phyloP scores from a whole-genome alignment of 768 basidiomycete genomes.

The Jaapia argillacea region DNA sequence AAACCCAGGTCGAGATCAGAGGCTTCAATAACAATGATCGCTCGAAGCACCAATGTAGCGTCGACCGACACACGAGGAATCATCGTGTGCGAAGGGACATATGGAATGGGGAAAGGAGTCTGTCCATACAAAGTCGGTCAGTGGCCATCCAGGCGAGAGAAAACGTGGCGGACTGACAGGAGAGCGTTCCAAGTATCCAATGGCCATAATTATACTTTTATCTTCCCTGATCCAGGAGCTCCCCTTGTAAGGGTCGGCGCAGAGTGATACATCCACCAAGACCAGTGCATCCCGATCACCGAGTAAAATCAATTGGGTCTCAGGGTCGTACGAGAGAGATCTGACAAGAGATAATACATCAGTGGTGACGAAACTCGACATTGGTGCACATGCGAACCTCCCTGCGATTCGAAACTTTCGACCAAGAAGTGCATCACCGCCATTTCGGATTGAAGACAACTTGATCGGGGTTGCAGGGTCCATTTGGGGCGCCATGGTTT shows the following conservation, averaged over 20 bases:
- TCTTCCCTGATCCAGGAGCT: not conserved
- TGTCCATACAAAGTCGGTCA: too few species aligned
- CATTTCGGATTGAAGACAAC: not conserved
- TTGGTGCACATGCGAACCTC: too few species aligned
- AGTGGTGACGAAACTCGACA: too few species aligned
- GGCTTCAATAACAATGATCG: not conserved
- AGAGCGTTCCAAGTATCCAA: not conserved
- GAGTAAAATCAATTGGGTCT: not conserved
- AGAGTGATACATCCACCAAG: not conserved
- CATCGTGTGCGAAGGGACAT: too few species aligned
- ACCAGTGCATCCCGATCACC: not conserved
- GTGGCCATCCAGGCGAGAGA: too few species aligned
- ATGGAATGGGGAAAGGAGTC: too few species aligned
- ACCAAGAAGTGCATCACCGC: not conserved
- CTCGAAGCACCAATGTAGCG: too few species aligned
- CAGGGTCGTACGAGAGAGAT: not conserved
- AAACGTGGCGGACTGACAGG: too few species aligned
- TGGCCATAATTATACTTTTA: not conserved
- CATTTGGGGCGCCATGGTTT: not conserved
- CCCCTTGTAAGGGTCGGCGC: not conserved
- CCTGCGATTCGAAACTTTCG: not conserved
- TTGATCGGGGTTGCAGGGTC: not conserved
- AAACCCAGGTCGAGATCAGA: not conserved
- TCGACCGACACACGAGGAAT: too few species aligned
- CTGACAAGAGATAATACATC: too few species aligned